These are phyloP conservation scores for Musa beccarii DNA, from an alignment of 176 grass and related monocot genomes.

Conservation along the genomic window DNA sequence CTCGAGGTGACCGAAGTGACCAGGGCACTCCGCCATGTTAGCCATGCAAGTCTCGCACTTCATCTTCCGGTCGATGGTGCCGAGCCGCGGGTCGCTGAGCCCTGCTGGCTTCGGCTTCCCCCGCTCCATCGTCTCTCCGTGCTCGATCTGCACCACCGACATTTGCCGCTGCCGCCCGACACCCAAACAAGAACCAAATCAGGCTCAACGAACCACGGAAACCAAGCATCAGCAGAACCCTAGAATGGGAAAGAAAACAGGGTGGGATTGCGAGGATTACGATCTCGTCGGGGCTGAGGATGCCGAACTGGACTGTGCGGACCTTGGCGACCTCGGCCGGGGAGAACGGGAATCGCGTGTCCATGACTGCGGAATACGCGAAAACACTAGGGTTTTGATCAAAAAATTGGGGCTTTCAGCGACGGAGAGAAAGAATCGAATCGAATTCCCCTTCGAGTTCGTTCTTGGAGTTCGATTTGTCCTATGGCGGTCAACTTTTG, in stretches of 20 bases:
- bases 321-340: constrained; percentile 97
- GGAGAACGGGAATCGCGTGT: constrained; percentile 83
- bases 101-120: constrained; percentile 86
- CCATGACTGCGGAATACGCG: constrained; percentile 33
- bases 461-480: background rate
- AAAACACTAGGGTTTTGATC: constrained; percentile 7
- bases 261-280: constrained; percentile 40
- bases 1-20: constrained; percentile 96
- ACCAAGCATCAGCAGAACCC: background rate
- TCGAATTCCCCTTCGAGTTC: background rate
- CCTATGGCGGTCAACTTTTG: background rate
- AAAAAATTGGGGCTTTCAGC: background rate
- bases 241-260: background rate
- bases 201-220: background rate
- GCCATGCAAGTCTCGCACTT: constrained; percentile 98
- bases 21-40: constrained; percentile 90
- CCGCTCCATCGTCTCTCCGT: constrained; percentile 91
- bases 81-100: constrained; percentile 78
- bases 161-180: constrained; percentile 75
- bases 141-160: constrained; percentile 80
- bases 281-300: constrained; percentile 97
- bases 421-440: background rate
- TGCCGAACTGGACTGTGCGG: constrained; percentile 79
- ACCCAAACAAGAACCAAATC: constrained; percentile 16
- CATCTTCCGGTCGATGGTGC: constrained; percentile 88